Conservation (phyloP, 75 land plant genomes). For the Cunninghamia lanceolata region DNA sequence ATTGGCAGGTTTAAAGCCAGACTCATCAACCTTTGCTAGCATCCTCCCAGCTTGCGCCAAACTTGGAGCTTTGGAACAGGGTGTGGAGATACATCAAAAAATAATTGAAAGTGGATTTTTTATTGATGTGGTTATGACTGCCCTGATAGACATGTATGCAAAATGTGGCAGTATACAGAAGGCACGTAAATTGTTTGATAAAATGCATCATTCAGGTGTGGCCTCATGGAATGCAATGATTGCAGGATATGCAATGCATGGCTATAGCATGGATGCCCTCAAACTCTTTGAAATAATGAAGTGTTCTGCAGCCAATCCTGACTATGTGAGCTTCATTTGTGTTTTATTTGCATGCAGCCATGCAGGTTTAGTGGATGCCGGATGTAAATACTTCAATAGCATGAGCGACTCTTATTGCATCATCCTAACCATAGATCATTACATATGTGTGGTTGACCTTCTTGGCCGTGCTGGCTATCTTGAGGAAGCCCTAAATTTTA, state of each 20-base stretch:
- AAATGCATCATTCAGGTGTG: background rate
- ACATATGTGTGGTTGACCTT: background rate
- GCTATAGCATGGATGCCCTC: background rate
- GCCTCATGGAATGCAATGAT: background rate
- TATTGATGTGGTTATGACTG: background rate
- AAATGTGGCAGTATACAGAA: slow-evolving; percentile 1
- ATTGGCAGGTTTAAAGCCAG: slow-evolving; percentile 24
- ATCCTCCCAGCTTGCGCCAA: slow-evolving; percentile 33
- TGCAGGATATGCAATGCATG: background rate
- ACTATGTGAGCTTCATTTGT: background rate
- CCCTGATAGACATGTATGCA: slow-evolving; percentile 1
- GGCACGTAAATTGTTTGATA: background rate
- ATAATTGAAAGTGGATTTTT: background rate
- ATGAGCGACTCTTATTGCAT: background rate
- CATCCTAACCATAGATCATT: background rate
- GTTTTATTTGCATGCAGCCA: background rate
- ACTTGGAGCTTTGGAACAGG: slow-evolving; percentile 11
- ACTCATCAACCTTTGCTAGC: slow-evolving; percentile 35
- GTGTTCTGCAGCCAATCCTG: background rate
- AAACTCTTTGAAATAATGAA: background rate
- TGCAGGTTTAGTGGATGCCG: background rate
- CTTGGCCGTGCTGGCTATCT: background rate
- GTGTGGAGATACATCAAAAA: slow-evolving; percentile 8
- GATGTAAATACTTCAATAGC: background rate
- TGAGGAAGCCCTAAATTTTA: background rate